A percentile compares a stretch with the other conserved stretches of the same genome.
Evolutionary conservation across 129 eudicot species (phyloP).

Genomic region (Arctium minus): DNA sequence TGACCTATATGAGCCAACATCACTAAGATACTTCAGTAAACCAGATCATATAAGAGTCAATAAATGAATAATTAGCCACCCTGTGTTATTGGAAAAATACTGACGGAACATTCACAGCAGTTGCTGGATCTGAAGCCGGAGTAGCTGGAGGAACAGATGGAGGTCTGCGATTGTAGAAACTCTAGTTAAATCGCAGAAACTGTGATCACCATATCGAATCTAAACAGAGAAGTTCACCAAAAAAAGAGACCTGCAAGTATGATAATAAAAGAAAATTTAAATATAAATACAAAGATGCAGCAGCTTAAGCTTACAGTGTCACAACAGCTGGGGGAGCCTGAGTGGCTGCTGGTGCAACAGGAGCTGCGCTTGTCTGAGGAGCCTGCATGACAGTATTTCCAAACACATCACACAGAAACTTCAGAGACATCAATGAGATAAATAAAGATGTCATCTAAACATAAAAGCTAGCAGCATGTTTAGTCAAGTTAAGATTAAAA

Average conservation of each 20-base stretch:
- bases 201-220: not conserved
- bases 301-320: conserved; percentile 38
- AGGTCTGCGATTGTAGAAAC: conserved; percentile 29
- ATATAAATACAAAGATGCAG: not conserved
- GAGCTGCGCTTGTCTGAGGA: conserved; percentile 53
- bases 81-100: conserved; percentile 17
- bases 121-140: conserved; percentile 39
- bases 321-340: conserved; percentile 42
- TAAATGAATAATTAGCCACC: not conserved
- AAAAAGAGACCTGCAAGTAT: not conserved
- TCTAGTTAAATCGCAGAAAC: not conserved
- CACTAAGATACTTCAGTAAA: conserved; percentile 5
- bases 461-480: not conserved
- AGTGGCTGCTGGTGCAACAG: conserved; percentile 44
- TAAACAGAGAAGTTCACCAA: not conserved
- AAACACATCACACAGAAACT: conserved; percentile 10
- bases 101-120: conserved; percentile 46
- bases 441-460: not conserved
- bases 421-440: not conserved
- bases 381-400: conserved; percentile 36
- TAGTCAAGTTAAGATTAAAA: not conserved
- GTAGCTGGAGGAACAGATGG: conserved; percentile 43
- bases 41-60: not conserved
- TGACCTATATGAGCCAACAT: conserved; percentile 36
- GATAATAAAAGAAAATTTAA: not conserved